Evolutionary conservation across 495 filamentous ascomycete genomes (phyloP), one percentile per base, ranked within the genome.

Genomic region (Hypoxylon crocopeplum): DNA sequence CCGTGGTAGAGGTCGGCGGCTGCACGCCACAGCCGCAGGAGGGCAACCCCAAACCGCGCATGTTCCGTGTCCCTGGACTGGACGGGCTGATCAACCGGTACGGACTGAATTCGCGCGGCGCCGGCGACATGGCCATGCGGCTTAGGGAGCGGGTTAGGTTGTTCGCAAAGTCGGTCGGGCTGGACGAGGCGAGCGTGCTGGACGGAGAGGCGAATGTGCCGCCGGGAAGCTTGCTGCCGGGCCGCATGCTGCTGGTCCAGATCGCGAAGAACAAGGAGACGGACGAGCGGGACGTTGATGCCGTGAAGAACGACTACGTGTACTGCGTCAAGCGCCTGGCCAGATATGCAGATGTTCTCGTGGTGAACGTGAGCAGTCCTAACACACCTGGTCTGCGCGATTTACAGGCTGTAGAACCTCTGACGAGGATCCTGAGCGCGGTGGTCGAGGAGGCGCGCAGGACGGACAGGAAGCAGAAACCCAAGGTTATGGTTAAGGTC

Each of bases 201-300:
- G 81, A 94, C 56, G 89, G 88, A 10, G 82, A 84, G 38, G 48
- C 84, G 81, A 54, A 83, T 75, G 56, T 80, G 11, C 76, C 82
- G 3, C 89, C 92, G 0, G 94, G 94, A 0, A 90, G 86, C 71
- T 70, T 98, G 55, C 73, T 79, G 27, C 77, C 83, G 0, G 92
- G 93, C 5, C 83, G 86, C 41, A 75, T 98, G 51, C 76, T 98
- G 34, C 87, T 89, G 1, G 91, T 98, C n/a, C 93, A 98, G 69
- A 85, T 98, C 20, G 91, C 93, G n/a, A 97, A 98, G 84, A 98
- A 97, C 75, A 96, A 94, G 77, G 69, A 76, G 34, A 98, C 94
- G 1, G 82, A 90, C 7, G 92, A 95, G 59, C 78, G 79, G 11
- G 91, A 98, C 69, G 85, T 96, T 33, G 81, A 89, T 21, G 92